phyloP scores from a whole-genome alignment of 2,329 filamentous ascomycete species.

The Colletotrichum phormii region DNA sequence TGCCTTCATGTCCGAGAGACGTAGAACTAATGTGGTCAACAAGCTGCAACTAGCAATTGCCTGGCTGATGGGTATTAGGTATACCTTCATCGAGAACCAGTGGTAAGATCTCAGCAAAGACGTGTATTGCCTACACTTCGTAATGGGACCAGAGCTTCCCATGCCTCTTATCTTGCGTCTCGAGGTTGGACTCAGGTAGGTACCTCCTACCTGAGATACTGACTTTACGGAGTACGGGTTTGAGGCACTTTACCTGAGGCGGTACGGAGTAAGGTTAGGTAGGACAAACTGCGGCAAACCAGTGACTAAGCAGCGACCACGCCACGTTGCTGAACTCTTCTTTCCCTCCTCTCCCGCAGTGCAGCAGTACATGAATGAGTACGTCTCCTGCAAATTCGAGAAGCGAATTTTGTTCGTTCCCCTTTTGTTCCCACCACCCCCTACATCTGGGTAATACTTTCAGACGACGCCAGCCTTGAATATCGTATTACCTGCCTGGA shows the following conservation, averaged over 20 bases:
- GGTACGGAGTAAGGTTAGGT: not conserved
- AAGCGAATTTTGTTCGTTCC: not conserved
- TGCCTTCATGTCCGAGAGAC: not conserved
- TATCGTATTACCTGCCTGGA: slow-evolving; percentile 36
- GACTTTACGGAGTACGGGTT: no score
- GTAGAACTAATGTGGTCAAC: not conserved
- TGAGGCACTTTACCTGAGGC: not conserved
- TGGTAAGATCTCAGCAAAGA: not conserved
- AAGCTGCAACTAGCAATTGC: no score
- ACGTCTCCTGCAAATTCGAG: slow-evolving; percentile 29
- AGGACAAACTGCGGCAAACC: not conserved
- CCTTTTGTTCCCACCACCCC: slow-evolving; percentile 12
- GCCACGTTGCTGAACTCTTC: slow-evolving; percentile 33
- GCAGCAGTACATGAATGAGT: slow-evolving; percentile 3
- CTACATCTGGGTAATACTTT: slow-evolving; percentile 32
- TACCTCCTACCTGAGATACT: no score
- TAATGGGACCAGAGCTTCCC: not conserved
- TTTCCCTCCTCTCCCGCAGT: not conserved
- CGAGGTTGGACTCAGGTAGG: no score
- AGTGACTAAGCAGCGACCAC: slow-evolving; percentile 31
- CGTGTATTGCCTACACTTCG: not conserved
- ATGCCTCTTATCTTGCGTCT: no score
- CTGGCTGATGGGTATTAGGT: not conserved
- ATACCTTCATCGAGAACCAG: not conserved
- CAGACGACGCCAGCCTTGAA: slow-evolving; percentile 36